Conservation (phyloP, 306 rosid genomes). For the cucumber (Cucumis sativus) region DNA sequence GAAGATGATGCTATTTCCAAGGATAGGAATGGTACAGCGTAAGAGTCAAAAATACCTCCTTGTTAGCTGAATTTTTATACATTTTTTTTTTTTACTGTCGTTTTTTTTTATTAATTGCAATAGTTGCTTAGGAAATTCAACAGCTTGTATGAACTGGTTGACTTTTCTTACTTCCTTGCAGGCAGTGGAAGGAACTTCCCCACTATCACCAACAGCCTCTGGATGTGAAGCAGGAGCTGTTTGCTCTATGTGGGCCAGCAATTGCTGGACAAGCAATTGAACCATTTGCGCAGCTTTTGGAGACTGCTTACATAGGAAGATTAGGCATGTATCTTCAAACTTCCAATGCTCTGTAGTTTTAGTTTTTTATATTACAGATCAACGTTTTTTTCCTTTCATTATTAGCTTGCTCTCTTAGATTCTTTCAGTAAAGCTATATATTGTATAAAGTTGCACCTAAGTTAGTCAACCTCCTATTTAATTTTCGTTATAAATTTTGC, state of each 20-base stretch:
- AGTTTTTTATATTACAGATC: background rate
- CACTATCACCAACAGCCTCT: conserved; percentile 6
- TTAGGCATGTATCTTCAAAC: conserved; percentile 30
- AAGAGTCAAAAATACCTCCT: conserved; percentile 15
- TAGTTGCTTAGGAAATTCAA: background rate
- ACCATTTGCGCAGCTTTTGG: conserved; percentile 85
- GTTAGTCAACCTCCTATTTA: background rate
- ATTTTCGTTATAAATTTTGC: background rate
- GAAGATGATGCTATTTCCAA: conserved; percentile 13
- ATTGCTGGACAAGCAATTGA: conserved; percentile 87
- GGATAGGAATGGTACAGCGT: conserved; percentile 25
- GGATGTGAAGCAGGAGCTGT: conserved; percentile 57
- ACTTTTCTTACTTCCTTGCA: conserved; percentile 17
- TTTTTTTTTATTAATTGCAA: background rate
- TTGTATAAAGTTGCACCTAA: background rate
- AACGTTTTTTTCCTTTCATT: background rate
- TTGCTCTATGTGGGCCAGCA: conserved; percentile 64
- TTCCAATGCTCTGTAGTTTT: background rate
- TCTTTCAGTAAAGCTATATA: background rate
- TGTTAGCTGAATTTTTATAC: conserved; percentile 3
- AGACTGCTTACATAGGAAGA: conserved; percentile 90
- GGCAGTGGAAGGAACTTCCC: conserved; percentile 25
- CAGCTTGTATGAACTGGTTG: background rate
- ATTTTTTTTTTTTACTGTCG: background rate
- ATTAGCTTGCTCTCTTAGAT: background rate